A percentile compares a stretch with the other conserved stretches of the same genome.
These are phyloP conservation scores for Podaxis sp. DNA, from an alignment of 768 basidiomycete genomes.

Conservation along the genomic window DNA sequence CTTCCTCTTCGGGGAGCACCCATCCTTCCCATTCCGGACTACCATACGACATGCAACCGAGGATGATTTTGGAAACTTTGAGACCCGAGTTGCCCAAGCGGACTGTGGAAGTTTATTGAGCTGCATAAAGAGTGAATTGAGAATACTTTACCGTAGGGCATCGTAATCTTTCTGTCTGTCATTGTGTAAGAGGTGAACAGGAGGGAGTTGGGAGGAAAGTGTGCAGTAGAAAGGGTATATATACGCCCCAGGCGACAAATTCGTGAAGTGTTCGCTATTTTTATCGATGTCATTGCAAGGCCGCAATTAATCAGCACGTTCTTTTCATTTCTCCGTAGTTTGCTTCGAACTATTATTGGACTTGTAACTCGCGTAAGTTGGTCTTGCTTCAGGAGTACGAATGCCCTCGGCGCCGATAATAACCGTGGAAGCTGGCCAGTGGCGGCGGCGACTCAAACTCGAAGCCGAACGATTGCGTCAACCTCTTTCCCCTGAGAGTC, in stretches of 20 bases:
- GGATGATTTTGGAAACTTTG: constrained; percentile 63
- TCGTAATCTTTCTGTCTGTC: neutral
- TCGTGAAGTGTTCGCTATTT: neutral
- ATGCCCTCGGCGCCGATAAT: too few species aligned
- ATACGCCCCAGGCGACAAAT: neutral
- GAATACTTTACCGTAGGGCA: neutral
- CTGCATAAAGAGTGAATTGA: neutral
- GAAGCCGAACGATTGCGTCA: too few species aligned
- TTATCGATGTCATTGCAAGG: neutral
- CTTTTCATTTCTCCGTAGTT: neutral
- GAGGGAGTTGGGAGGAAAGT: neutral
- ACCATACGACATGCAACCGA: constrained; percentile 63
- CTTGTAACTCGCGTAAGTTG: too few species aligned
- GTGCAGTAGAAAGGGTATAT: neutral
- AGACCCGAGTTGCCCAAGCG: constrained; percentile 51
- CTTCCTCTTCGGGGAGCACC: constrained; percentile 47
- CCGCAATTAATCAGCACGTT: neutral
- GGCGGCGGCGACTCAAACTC: too few species aligned
- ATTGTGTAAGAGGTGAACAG: neutral
- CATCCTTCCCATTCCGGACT: constrained; percentile 48
- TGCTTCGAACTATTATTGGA: too few species aligned
- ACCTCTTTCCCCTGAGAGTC: too few species aligned
- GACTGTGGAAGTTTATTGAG: constrained; percentile 27
- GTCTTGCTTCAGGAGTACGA: too few species aligned
- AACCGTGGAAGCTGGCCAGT: too few species aligned